phyloP scores from a whole-genome alignment of 345 rosid genomes.

The Cochlearia excelsa region DNA sequence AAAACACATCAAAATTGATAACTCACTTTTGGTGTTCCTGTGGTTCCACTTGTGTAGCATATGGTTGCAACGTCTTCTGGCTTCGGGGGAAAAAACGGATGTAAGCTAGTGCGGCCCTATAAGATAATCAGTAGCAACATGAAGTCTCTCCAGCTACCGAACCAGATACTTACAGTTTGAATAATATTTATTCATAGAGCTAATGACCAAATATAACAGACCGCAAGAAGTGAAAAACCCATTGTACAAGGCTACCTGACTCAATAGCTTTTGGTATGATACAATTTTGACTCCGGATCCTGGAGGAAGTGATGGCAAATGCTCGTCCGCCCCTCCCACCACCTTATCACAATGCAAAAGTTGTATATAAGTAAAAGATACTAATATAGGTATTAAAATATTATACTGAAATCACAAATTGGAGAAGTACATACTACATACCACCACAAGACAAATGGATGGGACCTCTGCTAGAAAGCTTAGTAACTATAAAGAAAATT shows the following conservation, averaged over 20 bases:
- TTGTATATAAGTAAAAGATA: not conserved
- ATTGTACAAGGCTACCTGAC: slow-evolving; percentile 44
- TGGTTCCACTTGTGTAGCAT: slow-evolving; percentile 97
- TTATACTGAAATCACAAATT: slow-evolving; percentile 11
- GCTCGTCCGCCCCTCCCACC: slow-evolving; percentile 71
- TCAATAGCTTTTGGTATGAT: slow-evolving; percentile 57
- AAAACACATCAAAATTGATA: slow-evolving; percentile 19
- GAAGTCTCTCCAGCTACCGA: slow-evolving; percentile 10
- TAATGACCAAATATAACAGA: too few species aligned
- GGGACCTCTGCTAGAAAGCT: slow-evolving; percentile 77
- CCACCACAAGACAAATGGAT: slow-evolving; percentile 71
- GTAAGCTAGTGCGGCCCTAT: slow-evolving; percentile 73
- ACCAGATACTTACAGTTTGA: slow-evolving; percentile 9
- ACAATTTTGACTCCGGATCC: slow-evolving; percentile 51
- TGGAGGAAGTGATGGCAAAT: slow-evolving; percentile 66
- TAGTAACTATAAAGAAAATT: slow-evolving; percentile 50
- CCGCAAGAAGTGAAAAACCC: too few species aligned
- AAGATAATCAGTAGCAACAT: slow-evolving; percentile 37
- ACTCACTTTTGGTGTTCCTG: slow-evolving; percentile 89
- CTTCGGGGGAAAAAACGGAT: slow-evolving; percentile 65
- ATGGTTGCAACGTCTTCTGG: slow-evolving; percentile 88
- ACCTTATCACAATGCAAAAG: slow-evolving; percentile 45
- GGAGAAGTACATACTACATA: slow-evolving; percentile 49
- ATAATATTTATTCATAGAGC: not conserved
- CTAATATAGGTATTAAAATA: not conserved